phyloP scores from a whole-genome alignment of 495 filamentous ascomycete species.

The Tetracladium setigerum region DNA sequence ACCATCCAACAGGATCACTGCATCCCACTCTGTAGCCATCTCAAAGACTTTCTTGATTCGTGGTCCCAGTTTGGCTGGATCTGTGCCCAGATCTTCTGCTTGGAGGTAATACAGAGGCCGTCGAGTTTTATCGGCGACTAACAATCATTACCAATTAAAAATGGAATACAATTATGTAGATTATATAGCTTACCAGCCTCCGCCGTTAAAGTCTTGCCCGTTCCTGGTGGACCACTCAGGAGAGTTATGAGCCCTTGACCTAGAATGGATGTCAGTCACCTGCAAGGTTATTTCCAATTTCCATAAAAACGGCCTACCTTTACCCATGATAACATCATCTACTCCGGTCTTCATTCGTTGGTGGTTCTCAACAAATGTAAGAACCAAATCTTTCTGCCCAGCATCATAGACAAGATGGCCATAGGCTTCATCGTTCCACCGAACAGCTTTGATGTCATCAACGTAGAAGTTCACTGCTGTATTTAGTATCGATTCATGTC shows the following conservation, averaged over 20 bases:
- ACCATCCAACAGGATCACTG: conserved; percentile 43
- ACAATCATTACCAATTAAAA: no score
- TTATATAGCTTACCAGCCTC: conserved; percentile 12
- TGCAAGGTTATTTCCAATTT: not conserved
- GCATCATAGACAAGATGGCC: conserved; percentile 31
- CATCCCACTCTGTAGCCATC: conserved; percentile 42
- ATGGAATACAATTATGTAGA: not conserved
- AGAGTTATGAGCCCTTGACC: conserved; percentile 24
- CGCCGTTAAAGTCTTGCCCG: conserved; percentile 21
- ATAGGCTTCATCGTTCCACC: conserved; percentile 31
- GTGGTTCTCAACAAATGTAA: conserved; percentile 34
- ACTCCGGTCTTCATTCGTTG: conserved; percentile 1
- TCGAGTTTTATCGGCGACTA: conserved; percentile 39
- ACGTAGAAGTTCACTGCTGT: conserved; percentile 28
- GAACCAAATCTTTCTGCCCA: conserved; percentile 31
- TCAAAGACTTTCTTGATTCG: conserved; percentile 44
- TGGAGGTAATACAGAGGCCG: conserved; percentile 45
- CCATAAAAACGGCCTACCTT: conserved; percentile 11
- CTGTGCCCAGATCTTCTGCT: conserved; percentile 45
- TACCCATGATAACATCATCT: conserved; percentile 23
- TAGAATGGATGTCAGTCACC: conserved; percentile 1
- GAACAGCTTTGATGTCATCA: conserved; percentile 26
- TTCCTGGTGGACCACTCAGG: conserved; percentile 22
- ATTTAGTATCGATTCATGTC: conserved; percentile 27
- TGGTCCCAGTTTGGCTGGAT: conserved; percentile 34